Percentiles rank a stretch among this genome's conserved stretches.
phyloP scores from a whole-genome alignment of 2,329 filamentous ascomycete species.

The Cladosporium halotolerans region DNA sequence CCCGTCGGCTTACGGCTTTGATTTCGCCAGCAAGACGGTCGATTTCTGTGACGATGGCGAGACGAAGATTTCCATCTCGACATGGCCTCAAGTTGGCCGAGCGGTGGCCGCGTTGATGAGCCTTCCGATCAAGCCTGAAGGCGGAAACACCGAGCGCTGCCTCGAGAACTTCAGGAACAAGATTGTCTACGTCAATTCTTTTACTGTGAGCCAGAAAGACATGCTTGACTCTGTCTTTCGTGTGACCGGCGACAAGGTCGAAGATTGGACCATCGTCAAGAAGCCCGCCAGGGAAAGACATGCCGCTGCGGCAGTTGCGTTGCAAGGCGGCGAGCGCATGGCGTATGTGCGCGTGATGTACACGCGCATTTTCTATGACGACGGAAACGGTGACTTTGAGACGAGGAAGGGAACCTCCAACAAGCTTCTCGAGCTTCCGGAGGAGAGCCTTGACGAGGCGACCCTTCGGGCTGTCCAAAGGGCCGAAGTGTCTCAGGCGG shows the following conservation, averaged over 20 bases:
- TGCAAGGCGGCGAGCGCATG: constrained; percentile 39
- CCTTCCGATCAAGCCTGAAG: constrained; percentile 33
- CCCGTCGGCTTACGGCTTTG: constrained; percentile 31
- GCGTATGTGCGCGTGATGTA: constrained; percentile 52
- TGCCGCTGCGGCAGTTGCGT: constrained; percentile 38
- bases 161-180: constrained; percentile 46
- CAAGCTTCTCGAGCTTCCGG: constrained; percentile 49
- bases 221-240: constrained; percentile 58
- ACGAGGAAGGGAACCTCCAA: constrained; percentile 41
- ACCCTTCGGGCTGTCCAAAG: constrained; percentile 45
- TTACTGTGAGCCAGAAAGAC: constrained; percentile 55
- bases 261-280: constrained; percentile 54
- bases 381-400: constrained; percentile 34
- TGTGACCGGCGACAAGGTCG: constrained; percentile 51
- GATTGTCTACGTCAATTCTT: constrained; percentile 49
- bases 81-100: constrained; percentile 51
- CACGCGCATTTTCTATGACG: constrained; percentile 44
- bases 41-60: constrained; percentile 50
- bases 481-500: neutral
- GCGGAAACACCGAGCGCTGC: constrained; percentile 32
- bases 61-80: constrained; percentile 51
- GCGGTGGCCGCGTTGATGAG: constrained; percentile 44
- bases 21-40: constrained; percentile 27
- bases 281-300: constrained; percentile 46
- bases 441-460: constrained; percentile 53